Evolutionary conservation across 2,329 filamentous ascomycete genomes (phyloP).

Genomic region (Phialophora chinensis): DNA sequence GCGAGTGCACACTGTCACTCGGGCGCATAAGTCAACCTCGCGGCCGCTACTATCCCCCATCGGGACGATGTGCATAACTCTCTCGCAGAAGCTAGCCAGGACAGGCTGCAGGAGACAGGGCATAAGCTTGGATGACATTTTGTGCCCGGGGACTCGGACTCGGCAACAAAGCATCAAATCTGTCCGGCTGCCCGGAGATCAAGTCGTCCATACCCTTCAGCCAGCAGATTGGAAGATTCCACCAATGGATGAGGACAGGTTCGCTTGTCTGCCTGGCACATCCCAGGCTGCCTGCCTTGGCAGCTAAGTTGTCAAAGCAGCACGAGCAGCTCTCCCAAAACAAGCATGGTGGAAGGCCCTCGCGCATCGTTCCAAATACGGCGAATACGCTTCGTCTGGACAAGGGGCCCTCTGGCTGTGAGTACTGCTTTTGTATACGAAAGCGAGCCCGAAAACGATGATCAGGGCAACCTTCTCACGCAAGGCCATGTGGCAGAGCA

Average conservation of each 20-base stretch:
- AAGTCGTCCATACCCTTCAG: not conserved
- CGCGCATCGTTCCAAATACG: constrained; percentile 19
- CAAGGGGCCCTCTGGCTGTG: not conserved
- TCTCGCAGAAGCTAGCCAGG: not conserved
- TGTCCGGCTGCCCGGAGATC: not conserved
- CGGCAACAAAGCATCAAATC: not conserved
- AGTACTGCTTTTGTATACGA: constrained; percentile 15
- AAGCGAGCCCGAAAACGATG: constrained; percentile 14
- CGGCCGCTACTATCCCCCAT: not conserved
- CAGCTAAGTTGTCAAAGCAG: constrained; percentile 12
- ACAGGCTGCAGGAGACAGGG: not conserved
- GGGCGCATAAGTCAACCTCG: constrained; percentile 9
- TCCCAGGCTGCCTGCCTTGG: not conserved
- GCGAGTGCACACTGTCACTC: not conserved
- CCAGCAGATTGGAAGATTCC: not conserved
- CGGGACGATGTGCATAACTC: constrained; percentile 12
- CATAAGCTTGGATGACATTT: not conserved
- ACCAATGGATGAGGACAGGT: not conserved
- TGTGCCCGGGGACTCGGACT: constrained; percentile 2
- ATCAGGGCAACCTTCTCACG: not conserved
- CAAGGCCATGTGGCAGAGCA: constrained; percentile 5
- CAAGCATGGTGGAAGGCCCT: not conserved
- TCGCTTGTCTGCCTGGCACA: constrained; percentile 7
- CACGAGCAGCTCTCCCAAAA: not conserved
- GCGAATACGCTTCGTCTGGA: constrained; percentile 9